Base-by-base conservation (phyloP, 768 basidiomycete genomes). In the Phylloporus arenicola region DNA sequence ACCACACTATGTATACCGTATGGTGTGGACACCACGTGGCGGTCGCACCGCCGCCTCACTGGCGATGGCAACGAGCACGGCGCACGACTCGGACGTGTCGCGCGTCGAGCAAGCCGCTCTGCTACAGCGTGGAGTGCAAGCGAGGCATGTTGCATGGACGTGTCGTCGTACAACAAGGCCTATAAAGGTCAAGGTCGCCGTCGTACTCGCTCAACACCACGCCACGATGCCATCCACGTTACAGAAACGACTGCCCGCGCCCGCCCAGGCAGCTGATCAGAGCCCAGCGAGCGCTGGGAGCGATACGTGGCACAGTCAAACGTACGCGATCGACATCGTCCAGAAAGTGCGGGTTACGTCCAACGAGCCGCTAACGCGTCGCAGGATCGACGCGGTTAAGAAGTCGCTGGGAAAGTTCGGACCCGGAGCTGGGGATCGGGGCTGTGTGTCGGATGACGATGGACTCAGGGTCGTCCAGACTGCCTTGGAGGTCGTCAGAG, bases 281-380 rank as follows among this genome's bases (percentile, higher is more conserved):
- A 43, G 56, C 38, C 13, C 48, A 12, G 34, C 51, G 19, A 29
- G 50, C 27, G 16, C 38, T 2, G 47, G 40, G 7, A 25, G 22
- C 13, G 47, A 46, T 9, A 10, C 11, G 12, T 38, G 31, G 34
- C 49, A 48, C 13, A 56, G 48, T 19, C 51, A 55, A 20, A 56
- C 62, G 31, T 62, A 64, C 43, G 52, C 64, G 56, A 54, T 68
- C 53, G 64, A 68, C 47, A 55, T 66, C 54, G 59, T 68, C 31
- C 64, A 68, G 57, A 64, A 51, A 43, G 16, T 66, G 57, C 66
- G 57, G 30, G 52, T 69, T 33, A 57, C 53, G 42, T 68, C 64
- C 29, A 48, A 57, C 51, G 60, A 58, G 40, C 65, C 62, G 24
- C 58, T 66, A 43, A 60, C 60, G 39, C 55, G 48, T 39, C 57